Evolutionary conservation across 768 basidiomycete species (phyloP), one percentile per base, ranked within the genome.

Genomic region (Lactarius sanguifluus): DNA sequence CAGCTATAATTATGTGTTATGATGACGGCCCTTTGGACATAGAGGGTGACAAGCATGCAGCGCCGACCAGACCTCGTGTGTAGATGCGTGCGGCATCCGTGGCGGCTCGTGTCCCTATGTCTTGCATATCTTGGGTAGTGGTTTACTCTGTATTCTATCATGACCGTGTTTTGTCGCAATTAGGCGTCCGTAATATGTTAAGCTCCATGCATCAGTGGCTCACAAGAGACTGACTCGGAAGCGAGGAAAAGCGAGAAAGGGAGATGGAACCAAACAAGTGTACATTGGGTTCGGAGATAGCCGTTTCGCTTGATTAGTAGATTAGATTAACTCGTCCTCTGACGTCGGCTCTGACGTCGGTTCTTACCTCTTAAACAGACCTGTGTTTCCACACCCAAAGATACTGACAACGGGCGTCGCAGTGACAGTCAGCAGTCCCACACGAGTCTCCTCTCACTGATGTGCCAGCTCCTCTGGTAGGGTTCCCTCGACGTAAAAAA

Each of bases 41-140:
- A 70, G 67, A 69, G 57, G 57, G 50, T 63, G 36, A 52, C 52
- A 54, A 59, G 61, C 20, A 15, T 56, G 36, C 20, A 25, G 52
- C 18, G 41, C 52, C 40, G 2, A 55, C 25, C 52, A 30, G 34
- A 58, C 47, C 40, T 63, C 30, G 32, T 59, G 52, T 59, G 40
- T 56, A 47, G 28, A 57, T 60, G 36, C 57, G 55, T 59, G 28
- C 30, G 50, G 47, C 55, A 54, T 54, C 47, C n/a, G 34, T 12
- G 57, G 65, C 47, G n/a, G 40, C 65, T 54, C 60, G 50, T 62
- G 50, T 58, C 60, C 50, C 32, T 55, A 34, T 66, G 57, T 64
- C 68, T 61, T 63, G 70, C 69, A 64, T 70, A 65, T 60, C 59
- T 65, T 54, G 57, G 61, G 64, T 64, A 69, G 50, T 61, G 64